A percentile compares a stretch with the other conserved stretches of the same genome.
Conservation (phyloP, 2,329 filamentous ascomycete genomes). For the Fusarium miscanthi region DNA sequence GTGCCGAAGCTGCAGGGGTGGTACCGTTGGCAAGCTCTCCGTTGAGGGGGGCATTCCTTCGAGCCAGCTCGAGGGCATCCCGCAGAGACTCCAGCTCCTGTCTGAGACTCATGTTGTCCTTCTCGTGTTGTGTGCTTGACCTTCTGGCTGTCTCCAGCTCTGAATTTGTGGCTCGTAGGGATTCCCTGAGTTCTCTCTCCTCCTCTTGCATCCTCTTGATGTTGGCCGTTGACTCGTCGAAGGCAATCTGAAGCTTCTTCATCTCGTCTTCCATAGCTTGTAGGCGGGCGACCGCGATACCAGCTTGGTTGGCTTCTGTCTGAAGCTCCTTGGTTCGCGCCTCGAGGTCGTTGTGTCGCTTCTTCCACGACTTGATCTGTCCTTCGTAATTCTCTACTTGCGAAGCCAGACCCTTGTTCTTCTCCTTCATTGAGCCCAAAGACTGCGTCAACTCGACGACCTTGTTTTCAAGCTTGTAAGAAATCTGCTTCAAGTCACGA, state of each 20-base stretch:
- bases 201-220: slow-evolving; percentile 96
- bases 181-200: slow-evolving; percentile 86
- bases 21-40: slow-evolving; percentile 62
- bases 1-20: slow-evolving; percentile 60
- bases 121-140: slow-evolving; percentile 80
- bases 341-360: slow-evolving; percentile 89
- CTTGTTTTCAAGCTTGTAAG: slow-evolving; percentile 99
- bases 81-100: slow-evolving; percentile 91
- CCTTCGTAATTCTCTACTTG: slow-evolving; percentile 96
- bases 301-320: slow-evolving; percentile 95
- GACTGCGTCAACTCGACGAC: slow-evolving; percentile 97
- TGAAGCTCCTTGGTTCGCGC: slow-evolving; percentile 92
- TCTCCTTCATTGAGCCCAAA: slow-evolving; percentile 88
- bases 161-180: slow-evolving; percentile 79
- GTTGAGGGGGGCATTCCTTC: slow-evolving; percentile 79
- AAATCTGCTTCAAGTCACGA: slow-evolving; percentile 98
- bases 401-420: slow-evolving; percentile 88
- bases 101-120: slow-evolving; percentile 84
- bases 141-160: slow-evolving; percentile 85
- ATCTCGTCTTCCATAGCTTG: slow-evolving; percentile 96
- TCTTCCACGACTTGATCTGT: slow-evolving; percentile 97
- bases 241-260: slow-evolving; percentile 87
- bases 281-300: slow-evolving; percentile 91
- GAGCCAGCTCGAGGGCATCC: slow-evolving; percentile 90
- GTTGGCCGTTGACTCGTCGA: slow-evolving; percentile 89